These are phyloP conservation scores for Gelatoporia subvermispora DNA, from an alignment of 768 basidiomycete species.

Conservation along the genomic window DNA sequence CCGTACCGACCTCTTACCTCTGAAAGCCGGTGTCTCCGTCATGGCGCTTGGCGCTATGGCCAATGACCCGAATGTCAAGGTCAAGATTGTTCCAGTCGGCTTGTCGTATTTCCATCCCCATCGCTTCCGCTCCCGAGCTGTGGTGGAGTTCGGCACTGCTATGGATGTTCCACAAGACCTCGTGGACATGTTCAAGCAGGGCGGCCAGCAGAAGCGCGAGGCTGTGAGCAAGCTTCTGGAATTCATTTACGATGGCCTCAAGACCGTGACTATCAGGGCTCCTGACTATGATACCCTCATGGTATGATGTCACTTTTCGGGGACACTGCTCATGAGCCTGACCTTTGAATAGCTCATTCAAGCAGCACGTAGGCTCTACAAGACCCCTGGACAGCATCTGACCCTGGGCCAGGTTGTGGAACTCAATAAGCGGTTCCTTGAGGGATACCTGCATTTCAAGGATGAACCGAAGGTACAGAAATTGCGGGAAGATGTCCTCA, in stretches of 20 bases:
- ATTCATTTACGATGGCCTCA: conserved; percentile 86
- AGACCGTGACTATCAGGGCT: conserved; percentile 92
- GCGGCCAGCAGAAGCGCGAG: conserved; percentile 83
- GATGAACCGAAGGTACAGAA: conserved; percentile 86
- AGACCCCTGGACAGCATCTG: conserved; percentile 89
- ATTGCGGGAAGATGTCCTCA: conserved; percentile 72
- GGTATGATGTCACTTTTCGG: no score
- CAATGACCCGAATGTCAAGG: conserved; percentile 75
- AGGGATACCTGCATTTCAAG: conserved; percentile 90
- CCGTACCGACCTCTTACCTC: conserved; percentile 89
- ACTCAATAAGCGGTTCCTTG: conserved; percentile 86
- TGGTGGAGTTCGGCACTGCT: conserved; percentile 92
- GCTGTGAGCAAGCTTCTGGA: conserved; percentile 88
- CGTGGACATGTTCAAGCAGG: conserved; percentile 86
- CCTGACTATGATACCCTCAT: conserved; percentile 98
- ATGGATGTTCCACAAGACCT: conserved; percentile 88
- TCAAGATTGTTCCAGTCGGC: conserved; percentile 80
- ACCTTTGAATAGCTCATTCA: conserved; percentile 72
- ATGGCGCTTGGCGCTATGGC: conserved; percentile 99
- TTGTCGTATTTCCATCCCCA: conserved; percentile 33
- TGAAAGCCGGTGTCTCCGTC: conserved; percentile 95
- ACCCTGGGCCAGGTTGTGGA: conserved; percentile 96
- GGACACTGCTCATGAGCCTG: no score
- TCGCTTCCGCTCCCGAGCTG: conserved; percentile 93
- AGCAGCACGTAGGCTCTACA: conserved; percentile 89